phyloP scores from a whole-genome alignment of 495 filamentous ascomycete genomes.

The Trichoderma orchidacearum region DNA sequence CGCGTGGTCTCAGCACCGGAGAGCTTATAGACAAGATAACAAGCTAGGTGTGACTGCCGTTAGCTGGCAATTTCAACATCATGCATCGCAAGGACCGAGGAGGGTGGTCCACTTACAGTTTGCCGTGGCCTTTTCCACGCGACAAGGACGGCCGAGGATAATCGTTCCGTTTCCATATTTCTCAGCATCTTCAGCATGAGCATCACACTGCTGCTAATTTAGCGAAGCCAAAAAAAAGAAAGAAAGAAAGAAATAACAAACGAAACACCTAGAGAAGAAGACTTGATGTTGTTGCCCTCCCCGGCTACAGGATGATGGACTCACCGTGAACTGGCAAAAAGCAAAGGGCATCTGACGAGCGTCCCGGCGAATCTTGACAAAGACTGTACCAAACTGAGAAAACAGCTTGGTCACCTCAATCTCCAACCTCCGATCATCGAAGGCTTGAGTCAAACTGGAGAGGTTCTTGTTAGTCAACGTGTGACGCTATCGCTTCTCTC shows the following conservation, averaged over 20 bases:
- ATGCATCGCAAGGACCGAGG: neutral
- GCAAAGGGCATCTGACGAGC: conserved; percentile 44
- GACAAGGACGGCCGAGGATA: conserved; percentile 43
- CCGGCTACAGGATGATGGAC: no score
- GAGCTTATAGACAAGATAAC: conserved; percentile 33
- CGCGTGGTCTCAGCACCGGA: conserved; percentile 22
- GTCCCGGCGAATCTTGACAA: conserved; percentile 50
- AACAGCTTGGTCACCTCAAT: conserved; percentile 38
- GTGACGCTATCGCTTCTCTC: no score
- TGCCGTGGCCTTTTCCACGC: conserved; percentile 41
- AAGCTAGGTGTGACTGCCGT: conserved; percentile 19
- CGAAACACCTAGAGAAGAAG: no score
- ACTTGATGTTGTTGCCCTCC: no score
- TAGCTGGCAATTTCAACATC: neutral
- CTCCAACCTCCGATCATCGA: conserved; percentile 36
- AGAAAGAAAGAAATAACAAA: no score
- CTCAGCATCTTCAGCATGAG: conserved; percentile 36
- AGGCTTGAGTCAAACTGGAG: conserved; percentile 23
- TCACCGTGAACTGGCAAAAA: conserved; percentile 48
- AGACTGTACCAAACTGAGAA: conserved; percentile 37
- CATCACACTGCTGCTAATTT: conserved; percentile 13
- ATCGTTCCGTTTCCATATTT: conserved; percentile 26
- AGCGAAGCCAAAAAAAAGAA: neutral
- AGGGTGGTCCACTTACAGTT: conserved; percentile 31
- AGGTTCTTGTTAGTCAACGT: neutral